Evolutionary conservation across 192 early-diverging fungal species (phyloP).

Genomic region (Chytriomyces hyalinus): DNA sequence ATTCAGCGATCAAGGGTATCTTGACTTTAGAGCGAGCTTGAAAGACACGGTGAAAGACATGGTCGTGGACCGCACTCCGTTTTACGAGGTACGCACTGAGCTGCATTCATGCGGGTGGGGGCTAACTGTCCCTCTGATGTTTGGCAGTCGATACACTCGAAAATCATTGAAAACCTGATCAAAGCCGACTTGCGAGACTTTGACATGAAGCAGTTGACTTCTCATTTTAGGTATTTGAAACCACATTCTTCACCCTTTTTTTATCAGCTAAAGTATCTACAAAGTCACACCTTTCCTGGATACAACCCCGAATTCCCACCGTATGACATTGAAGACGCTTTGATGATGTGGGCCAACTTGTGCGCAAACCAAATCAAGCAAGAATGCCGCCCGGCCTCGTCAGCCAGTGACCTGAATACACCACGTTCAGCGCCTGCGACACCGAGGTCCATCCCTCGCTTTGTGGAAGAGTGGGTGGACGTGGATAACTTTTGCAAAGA

Average conservation of each 20-base stretch:
- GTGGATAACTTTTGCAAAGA: slow-evolving; percentile 39
- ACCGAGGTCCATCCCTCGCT: not conserved
- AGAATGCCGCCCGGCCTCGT: not conserved
- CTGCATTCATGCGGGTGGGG: not conserved
- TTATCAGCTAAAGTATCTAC: not conserved
- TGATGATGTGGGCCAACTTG: slow-evolving; percentile 56
- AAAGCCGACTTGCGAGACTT: slow-evolving; percentile 23
- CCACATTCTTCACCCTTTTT: not conserved
- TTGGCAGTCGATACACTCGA: slow-evolving; percentile 54
- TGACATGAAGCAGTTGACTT: slow-evolving; percentile 33
- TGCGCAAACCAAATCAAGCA: slow-evolving; percentile 33
- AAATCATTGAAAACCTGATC: slow-evolving; percentile 52
- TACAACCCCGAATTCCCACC: slow-evolving; percentile 38
- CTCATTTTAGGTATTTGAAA: slow-evolving; percentile 31
- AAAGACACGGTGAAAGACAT: slow-evolving; percentile 50
- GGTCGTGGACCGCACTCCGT: slow-evolving; percentile 54
- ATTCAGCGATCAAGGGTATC: slow-evolving; percentile 38
- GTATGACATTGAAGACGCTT: slow-evolving; percentile 59
- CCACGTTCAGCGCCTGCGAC: not conserved
- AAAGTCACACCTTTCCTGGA: slow-evolving; percentile 12
- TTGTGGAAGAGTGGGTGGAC: slow-evolving; percentile 16
- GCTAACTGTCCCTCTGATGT: not conserved
- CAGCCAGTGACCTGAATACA: not conserved
- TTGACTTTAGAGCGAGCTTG: slow-evolving; percentile 48
- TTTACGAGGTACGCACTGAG: slow-evolving; percentile 54